These are phyloP conservation scores for Vaccinium myrtillus DNA, from an alignment of 148 eudicot species.

Conservation along the genomic window DNA sequence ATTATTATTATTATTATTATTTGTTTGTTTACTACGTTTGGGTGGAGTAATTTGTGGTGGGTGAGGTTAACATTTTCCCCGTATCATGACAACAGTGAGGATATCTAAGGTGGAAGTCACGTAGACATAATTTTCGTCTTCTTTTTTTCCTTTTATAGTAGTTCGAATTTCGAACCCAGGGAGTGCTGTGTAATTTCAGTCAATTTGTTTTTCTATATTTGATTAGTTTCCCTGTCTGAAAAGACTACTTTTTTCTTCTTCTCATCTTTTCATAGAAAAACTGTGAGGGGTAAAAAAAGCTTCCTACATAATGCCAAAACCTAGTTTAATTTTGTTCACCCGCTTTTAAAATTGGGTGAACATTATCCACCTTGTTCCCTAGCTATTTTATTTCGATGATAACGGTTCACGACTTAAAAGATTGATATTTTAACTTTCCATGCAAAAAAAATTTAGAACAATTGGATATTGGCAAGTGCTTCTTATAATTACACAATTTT, in stretches of 20 bases:
- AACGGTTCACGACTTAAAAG: too few species aligned
- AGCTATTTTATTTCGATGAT: too few species aligned
- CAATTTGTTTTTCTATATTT: too few species aligned
- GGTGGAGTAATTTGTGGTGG: not conserved
- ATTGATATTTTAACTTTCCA: too few species aligned
- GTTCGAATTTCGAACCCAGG: not conserved
- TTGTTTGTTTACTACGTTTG: not conserved
- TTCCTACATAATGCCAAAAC: not conserved
- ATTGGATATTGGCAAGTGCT: too few species aligned
- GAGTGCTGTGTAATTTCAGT: not conserved
- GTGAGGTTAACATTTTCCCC: not conserved
- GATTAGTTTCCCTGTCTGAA: not conserved
- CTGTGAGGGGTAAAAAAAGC: not conserved
- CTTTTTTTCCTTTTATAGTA: not conserved
- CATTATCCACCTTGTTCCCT: too few species aligned
- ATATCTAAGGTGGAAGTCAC: not conserved
- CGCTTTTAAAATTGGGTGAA: too few species aligned
- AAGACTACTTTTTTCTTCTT: not conserved
- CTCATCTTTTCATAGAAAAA: not conserved
- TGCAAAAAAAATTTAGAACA: too few species aligned
- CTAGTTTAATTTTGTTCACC: too few species aligned
- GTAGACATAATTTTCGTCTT: not conserved
- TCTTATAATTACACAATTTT: too few species aligned
- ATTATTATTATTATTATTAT: not conserved
- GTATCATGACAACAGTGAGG: not conserved